Base-by-base conservation (phyloP, 1,284 basidiomycete species). In the Ganoderma resinaceum region DNA sequence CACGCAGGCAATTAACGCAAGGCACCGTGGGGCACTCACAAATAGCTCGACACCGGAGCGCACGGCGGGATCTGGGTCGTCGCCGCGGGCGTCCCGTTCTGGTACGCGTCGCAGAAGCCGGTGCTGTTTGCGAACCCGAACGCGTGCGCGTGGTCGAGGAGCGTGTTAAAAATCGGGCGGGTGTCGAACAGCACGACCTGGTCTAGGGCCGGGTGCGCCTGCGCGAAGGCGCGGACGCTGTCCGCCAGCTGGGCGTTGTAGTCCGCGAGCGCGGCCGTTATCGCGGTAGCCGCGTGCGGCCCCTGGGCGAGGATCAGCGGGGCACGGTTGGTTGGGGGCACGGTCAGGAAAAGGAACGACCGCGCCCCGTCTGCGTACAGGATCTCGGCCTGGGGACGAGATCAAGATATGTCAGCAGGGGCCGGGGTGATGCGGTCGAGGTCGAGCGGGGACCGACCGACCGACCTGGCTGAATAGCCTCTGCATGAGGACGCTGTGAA, bases 311-410 rank as follows among this genome's bases (percentile, higher is more conserved):
- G 67, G 67, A 85, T 77, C 16, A 89, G 81, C 1, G 90, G 90
- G 0, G 89, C 83, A 60, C 88, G 84, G 73, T 91, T 82, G 31
- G 84, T 85, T 9, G 89, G 88, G 1, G 89, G 90, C 12, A 91
- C 89, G n/a, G 87, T 90, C 55, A 91, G 80, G 81, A 91, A 89
- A 18, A 91, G 79, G 80, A 91, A 91, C 46, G 86, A 85, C 23
- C 89, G 86, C 40, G 87, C 89, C 40, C 89, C 89, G 55, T 81
- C 76, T 3, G 78, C 61, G 76, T 89, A 87, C 26, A 91, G 79
- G 37, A 82, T 80, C 67, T 90, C 85, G 43, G 89, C 80, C 87
- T 89, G 71, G 26, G 61, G 38, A n/a, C n/a, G n/a, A 14, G 35
- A 37, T 57, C 16, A 26, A 4, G 11, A 26, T 58, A 33, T 60